Conservation (phyloP, 2,329 filamentous ascomycete species). For the Elsinoe arachidis region DNA sequence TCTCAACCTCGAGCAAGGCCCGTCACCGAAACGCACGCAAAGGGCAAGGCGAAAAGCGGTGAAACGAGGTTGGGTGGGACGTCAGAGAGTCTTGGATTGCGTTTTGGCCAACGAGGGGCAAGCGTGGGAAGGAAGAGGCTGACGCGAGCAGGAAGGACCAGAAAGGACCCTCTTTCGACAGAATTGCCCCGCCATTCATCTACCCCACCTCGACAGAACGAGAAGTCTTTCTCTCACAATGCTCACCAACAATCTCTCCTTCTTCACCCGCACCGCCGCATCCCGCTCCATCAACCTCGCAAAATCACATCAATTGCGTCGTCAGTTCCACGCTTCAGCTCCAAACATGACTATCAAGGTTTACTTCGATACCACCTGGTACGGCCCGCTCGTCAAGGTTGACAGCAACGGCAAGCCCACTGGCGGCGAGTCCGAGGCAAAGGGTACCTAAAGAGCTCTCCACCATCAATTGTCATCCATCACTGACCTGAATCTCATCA, state of each 20-base stretch:
- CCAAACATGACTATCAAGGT: constrained; percentile 67
- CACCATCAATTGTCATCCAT: constrained; percentile 14
- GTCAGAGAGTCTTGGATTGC: constrained; percentile 9
- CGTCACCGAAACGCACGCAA: neutral
- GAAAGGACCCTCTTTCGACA: constrained; percentile 8
- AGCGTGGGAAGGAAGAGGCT: neutral
- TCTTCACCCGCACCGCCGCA: constrained; percentile 16
- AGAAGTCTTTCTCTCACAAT: constrained; percentile 28
- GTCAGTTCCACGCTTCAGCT: constrained; percentile 52
- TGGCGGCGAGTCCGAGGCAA: constrained; percentile 35
- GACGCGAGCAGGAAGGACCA: neutral
- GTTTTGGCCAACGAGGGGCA: constrained; percentile 10
- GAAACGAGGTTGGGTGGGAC: constrained; percentile 4
- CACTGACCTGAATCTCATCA: constrained; percentile 18
- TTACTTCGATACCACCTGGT: constrained; percentile 55
- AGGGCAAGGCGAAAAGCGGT: constrained; percentile 1
- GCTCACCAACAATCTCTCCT: constrained; percentile 22
- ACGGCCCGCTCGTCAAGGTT: constrained; percentile 61
- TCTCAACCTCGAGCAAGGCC: neutral
- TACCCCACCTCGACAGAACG: constrained; percentile 26
- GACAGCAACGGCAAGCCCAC: constrained; percentile 46
- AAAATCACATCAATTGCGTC: constrained; percentile 13
- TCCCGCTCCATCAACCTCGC: constrained; percentile 14
- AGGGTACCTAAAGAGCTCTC: constrained; percentile 45
- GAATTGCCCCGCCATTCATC: constrained; percentile 22